These are phyloP conservation scores for Nicotiana otophora DNA, from an alignment of 257 asterid genomes.

Conservation along the genomic window DNA sequence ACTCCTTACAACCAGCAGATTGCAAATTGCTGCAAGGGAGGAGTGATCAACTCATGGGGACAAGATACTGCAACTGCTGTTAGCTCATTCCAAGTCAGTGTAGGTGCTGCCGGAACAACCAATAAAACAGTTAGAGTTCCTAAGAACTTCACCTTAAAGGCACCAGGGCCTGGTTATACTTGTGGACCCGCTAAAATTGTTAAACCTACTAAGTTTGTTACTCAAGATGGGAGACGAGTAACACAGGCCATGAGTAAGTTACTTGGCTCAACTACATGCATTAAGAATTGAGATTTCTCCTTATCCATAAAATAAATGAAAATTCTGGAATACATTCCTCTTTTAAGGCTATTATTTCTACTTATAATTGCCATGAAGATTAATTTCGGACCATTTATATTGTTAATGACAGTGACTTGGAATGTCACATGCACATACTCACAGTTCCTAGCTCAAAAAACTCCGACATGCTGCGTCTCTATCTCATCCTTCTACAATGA, in stretches of 20 bases:
- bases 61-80: slow-evolving; percentile 59
- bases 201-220: slow-evolving; percentile 43
- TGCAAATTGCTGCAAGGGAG: slow-evolving; percentile 78
- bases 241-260: slow-evolving; percentile 78
- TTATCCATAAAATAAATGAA: neutral
- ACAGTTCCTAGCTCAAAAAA: slow-evolving; percentile 23
- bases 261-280: neutral
- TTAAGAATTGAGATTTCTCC: neutral
- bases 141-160: slow-evolving; percentile 55
- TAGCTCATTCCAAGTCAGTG: slow-evolving; percentile 61
- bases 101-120: slow-evolving; percentile 62
- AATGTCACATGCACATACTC: slow-evolving; percentile 41
- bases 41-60: slow-evolving; percentile 60
- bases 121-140: slow-evolving; percentile 63
- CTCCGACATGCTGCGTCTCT: slow-evolving; percentile 29
- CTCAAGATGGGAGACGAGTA: slow-evolving; percentile 51
- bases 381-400: neutral
- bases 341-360: neutral
- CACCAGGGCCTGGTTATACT: slow-evolving; percentile 75
- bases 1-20: slow-evolving; percentile 74
- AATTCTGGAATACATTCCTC: neutral
- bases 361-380: neutral
- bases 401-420: slow-evolving; percentile 77
- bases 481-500: slow-evolving; percentile 24
- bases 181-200: slow-evolving; percentile 67